Conservation (phyloP, 305 asterid species). For the Fraxinus paxiana region DNA sequence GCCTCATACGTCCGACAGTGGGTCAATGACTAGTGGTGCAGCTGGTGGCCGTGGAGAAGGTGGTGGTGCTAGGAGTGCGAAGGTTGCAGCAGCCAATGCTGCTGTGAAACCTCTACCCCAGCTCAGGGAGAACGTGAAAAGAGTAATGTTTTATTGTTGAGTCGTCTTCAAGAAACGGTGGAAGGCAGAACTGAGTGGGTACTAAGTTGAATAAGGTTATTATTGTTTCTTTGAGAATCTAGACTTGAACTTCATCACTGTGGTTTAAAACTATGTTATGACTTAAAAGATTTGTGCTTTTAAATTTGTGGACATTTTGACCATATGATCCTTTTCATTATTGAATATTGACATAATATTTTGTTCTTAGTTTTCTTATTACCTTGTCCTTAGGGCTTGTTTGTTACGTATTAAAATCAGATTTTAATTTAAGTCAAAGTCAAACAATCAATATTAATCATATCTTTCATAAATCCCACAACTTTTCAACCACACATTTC, state of each 20-base stretch:
- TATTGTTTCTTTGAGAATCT: not conserved
- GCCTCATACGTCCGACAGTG: constrained; percentile 78
- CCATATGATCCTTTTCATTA: not conserved
- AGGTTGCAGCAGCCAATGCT: constrained; percentile 48
- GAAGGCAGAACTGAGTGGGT: not conserved
- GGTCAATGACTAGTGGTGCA: constrained; percentile 62
- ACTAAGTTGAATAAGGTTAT: not conserved
- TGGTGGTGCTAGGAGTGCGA: constrained; percentile 46
- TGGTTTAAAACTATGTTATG: not conserved
- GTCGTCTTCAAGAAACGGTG: not conserved
- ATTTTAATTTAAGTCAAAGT: no score
- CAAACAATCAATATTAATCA: no score
- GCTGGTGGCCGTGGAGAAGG: constrained; percentile 49
- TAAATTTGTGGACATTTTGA: not conserved
- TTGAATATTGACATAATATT: not conserved
- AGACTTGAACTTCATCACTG: not conserved
- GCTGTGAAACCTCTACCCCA: constrained; percentile 89
- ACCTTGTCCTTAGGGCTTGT: not conserved
- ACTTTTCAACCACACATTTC: no score
- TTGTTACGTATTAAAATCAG: no score
- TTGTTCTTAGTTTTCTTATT: not conserved
- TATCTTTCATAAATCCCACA: no score
- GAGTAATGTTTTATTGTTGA: constrained; percentile 89
- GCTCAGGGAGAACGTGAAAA: constrained; percentile 79
- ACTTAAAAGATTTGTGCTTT: not conserved